phyloP scores from a whole-genome alignment of 192 early-diverging fungal species.

The Obelidium mucronatum region DNA sequence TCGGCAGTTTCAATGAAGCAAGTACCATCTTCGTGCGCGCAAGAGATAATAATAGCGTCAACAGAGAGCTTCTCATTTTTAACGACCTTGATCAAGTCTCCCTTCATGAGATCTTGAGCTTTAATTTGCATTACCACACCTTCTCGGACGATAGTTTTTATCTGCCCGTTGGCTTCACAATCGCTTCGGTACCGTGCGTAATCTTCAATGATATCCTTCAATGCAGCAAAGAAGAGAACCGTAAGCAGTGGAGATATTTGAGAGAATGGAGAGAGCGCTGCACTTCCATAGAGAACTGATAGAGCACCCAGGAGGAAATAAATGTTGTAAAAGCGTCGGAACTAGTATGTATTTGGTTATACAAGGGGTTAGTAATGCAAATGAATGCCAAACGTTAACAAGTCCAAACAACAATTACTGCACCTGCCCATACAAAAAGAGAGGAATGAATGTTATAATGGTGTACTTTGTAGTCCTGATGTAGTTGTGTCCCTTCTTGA shows the following conservation, averaged over 20 bases:
- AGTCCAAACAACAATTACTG: conserved; percentile 46
- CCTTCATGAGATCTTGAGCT: conserved; percentile 46
- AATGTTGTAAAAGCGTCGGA: conserved; percentile 66
- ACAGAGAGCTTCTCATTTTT: conserved; percentile 63
- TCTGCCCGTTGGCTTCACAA: conserved; percentile 44
- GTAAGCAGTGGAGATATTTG: conserved; percentile 57
- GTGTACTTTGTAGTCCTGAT: conserved; percentile 96
- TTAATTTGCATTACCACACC: conserved; percentile 38
- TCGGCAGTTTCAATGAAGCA: conserved; percentile 67
- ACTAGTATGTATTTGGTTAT: conserved; percentile 48
- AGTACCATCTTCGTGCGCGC: conserved; percentile 59
- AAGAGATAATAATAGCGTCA: conserved; percentile 55
- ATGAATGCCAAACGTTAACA: background rate
- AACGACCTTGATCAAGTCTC: conserved; percentile 56
- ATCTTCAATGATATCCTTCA: conserved; percentile 65
- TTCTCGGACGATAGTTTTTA: conserved; percentile 38
- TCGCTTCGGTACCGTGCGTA: conserved; percentile 54
- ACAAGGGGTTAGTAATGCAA: conserved; percentile 7
- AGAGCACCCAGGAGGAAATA: conserved; percentile 67
- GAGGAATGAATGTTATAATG: conserved; percentile 86
- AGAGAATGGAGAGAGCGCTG: conserved; percentile 46
- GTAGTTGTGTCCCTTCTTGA: conserved; percentile 61
- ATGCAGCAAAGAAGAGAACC: conserved; percentile 56
- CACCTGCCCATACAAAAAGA: conserved; percentile 94
- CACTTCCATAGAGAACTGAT: conserved; percentile 42